Base-by-base conservation (phyloP, 129 eudicot species). In the Flaveria trinervia region DNA sequence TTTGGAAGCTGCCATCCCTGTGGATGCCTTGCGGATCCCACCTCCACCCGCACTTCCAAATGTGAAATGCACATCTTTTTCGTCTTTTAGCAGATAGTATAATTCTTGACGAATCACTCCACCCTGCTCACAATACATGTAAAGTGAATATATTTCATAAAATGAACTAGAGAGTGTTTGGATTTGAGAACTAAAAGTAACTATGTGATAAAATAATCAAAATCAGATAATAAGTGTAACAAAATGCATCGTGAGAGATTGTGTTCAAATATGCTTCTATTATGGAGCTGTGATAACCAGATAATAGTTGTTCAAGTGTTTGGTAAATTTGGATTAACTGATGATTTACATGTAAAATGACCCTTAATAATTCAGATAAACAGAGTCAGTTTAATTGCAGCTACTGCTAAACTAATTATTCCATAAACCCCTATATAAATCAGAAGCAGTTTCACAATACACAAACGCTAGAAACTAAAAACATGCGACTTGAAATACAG, bases 71-170 rank as follows among this genome's bases (percentile, higher is more conserved):
- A 93, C 93, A 20, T 91, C 99, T 84, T 91, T 86, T 79, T 94
- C 92, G 2, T 89, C 90, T 77, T 94, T 94, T 22, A 94, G 88
- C 25, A 94, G 85, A 85, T 91, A 89, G 83, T 84, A 91, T 23
- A 94, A 82, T 62, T 87, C 97, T 85, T 89, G 99, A 76, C 99
- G 97, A 55, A 94, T 83, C 12, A 74, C 83, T 77, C 99, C 99
- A 54, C 99, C 97, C 98, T 94, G 79, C 61, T 17, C 62, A 72
- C 57, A 82, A 16, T 3, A 39, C 15, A 39, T 66, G 71, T 39
- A 39, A 66, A 66, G 17, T 36, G 16, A 66, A 66, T 39, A 66
- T 9, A 44, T 16, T 39, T n/a, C 16, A 30, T 64, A 0, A 64
- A 26, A 26, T 61, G 3, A 0, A 25, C 28, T 12, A 61, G 18